Evolutionary conservation across 1,139 yeast genomes (phyloP).

Genomic region (Taphrina sp.): DNA sequence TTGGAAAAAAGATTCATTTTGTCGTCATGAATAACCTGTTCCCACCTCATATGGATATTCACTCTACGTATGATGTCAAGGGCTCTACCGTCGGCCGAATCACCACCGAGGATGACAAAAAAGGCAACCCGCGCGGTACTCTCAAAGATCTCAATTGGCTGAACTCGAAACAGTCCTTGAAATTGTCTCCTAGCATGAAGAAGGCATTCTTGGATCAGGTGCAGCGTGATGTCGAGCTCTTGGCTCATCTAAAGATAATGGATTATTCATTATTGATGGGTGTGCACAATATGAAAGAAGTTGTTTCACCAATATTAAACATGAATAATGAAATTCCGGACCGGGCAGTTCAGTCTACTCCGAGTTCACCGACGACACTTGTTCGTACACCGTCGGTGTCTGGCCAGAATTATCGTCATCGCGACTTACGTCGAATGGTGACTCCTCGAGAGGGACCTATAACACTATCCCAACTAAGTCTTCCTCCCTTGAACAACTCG

Average conservation of each 20-base stretch:
- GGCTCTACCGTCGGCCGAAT: conserved; percentile 88
- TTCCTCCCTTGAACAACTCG: background rate
- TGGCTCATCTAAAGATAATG: conserved; percentile 63
- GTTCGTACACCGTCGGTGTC: conserved; percentile 46
- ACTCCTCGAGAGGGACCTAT: conserved; percentile 38
- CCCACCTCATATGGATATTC: conserved; percentile 90
- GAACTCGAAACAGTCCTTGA: conserved; percentile 58
- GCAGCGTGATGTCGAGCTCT: conserved; percentile 67
- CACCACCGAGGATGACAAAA: conserved; percentile 40
- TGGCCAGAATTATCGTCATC: conserved; percentile 41
- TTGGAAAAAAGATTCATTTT: conserved; percentile 82
- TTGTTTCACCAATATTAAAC: background rate
- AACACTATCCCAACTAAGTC: conserved; percentile 23
- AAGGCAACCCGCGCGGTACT: conserved; percentile 45
- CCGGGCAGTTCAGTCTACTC: conserved; percentile 23
- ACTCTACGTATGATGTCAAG: conserved; percentile 81
- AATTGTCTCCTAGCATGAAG: conserved; percentile 70
- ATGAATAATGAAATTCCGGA: conserved; percentile 42
- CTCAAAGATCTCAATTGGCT: conserved; percentile 89
- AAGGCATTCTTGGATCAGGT: conserved; percentile 65
- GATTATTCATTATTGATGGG: conserved; percentile 91
- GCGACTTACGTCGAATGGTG: conserved; percentile 35
- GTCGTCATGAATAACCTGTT: conserved; percentile 95
- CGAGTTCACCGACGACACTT: conserved; percentile 36
- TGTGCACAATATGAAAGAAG: conserved; percentile 60